Evolutionary conservation across 352 stramenopile genomes (phyloP).

Genomic region (Pythium brachiatum): DNA sequence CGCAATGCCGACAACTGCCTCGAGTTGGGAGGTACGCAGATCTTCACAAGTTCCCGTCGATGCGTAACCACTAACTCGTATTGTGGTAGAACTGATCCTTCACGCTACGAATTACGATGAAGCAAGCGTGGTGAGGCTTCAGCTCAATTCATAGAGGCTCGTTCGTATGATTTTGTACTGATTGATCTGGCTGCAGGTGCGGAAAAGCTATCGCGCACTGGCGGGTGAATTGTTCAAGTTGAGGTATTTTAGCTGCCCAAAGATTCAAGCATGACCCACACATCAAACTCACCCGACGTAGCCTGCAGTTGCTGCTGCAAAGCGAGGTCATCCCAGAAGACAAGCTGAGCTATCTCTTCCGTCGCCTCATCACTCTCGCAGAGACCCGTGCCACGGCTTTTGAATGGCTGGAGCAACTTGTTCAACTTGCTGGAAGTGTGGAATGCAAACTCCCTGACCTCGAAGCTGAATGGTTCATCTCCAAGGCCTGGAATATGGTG

Average conservation of each 20-base stretch:
- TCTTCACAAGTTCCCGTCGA: not conserved
- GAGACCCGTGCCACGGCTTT: constrained; percentile 38
- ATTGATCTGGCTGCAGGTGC: constrained; percentile 34
- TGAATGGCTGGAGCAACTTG: constrained; percentile 65
- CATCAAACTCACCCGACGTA: constrained; percentile 16
- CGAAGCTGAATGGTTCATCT: constrained; percentile 71
- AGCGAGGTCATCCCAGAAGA: constrained; percentile 25
- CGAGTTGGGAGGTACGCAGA: constrained; percentile 48
- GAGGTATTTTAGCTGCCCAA: constrained; percentile 28
- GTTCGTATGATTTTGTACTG: not conserved
- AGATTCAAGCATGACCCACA: too few relatives aligned
- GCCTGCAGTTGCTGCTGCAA: constrained; percentile 63
- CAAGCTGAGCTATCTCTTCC: constrained; percentile 59
- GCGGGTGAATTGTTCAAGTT: constrained; percentile 62
- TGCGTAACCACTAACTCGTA: not conserved
- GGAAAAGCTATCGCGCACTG: constrained; percentile 48
- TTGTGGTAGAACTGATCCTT: constrained; percentile 52
- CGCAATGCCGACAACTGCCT: constrained; percentile 36
- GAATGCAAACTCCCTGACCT: constrained; percentile 39
- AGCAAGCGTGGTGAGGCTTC: constrained; percentile 31
- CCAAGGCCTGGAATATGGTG: constrained; percentile 80
- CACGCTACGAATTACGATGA: constrained; percentile 56
- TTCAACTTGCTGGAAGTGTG: constrained; percentile 53
- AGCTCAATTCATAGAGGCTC: too few relatives aligned
- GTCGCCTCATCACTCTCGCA: constrained; percentile 51